Base-by-base conservation (phyloP, 2,329 filamentous ascomycete species). In the Hypomyces rosellus region DNA sequence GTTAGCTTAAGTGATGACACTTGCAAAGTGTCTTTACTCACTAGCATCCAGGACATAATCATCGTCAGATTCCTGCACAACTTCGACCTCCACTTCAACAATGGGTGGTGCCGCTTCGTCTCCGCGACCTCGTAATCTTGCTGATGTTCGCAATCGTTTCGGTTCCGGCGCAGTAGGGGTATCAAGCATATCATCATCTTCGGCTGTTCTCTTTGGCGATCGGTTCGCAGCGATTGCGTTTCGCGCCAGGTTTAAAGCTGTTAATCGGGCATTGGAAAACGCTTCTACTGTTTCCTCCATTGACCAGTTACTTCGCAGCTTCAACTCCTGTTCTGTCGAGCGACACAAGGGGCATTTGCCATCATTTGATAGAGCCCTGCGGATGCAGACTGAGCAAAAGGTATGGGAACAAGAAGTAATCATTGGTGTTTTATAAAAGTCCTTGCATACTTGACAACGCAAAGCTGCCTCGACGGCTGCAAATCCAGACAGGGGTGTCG, bases 371-470 rank as follows among this genome's bases (percentile, higher is more conserved):
- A 99, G 77, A 54, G 88, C 89, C 55, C 91, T 80, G 30, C 93
- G 86, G 65, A 99, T 97, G 67, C 93, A 99, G 48, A 95, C 73
- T 6, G 92, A 96, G 75, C 93, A 99, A 64, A 99, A 99, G 0
- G 93, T 97, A 66, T 99, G 93, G 48, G 83, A 87, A 71, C 93
- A 99, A 1, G 88, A 88, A 1, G 93, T 99, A 55, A 96, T 85
- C 81, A 99, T 93, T 0, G 93, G 93, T 46, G 90, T 95, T 54
- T 83, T 83, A 73, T 88, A 97, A 70, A 97, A 95, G 68, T 99
- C 95, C 66, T 97, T 97, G 80, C 93, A 99, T 53, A 99, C 88
- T 69, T 97, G 89, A 70, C 93, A 99, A 60, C 93, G 88, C 16
- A 99, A 76, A 3, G 90, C 84, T 53, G 86, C 84, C 63, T 99